These are phyloP conservation scores for Paramecium tetraurelia DNA, from an alignment of 73 alveolate genomes.

Conservation along the genomic window DNA sequence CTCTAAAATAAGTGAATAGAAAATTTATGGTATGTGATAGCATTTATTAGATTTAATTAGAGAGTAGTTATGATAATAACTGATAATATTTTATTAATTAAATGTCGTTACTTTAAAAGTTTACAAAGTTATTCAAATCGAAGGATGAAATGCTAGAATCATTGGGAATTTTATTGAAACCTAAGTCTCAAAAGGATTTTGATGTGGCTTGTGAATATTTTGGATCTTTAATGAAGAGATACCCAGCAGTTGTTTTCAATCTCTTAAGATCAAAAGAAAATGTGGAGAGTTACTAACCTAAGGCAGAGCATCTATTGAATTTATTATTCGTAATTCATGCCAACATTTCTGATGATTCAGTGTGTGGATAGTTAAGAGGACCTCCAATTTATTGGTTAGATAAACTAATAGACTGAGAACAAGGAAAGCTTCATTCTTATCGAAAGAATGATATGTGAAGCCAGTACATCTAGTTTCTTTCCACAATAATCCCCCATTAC, in stretches of 20 bases:
- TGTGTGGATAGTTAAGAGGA: constrained; percentile 3
- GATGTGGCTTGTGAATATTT: constrained; percentile 6
- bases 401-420: constrained; percentile 12
- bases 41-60: neutral
- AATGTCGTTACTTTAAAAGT: constrained; percentile 53
- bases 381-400: constrained; percentile 44
- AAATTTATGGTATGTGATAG: neutral
- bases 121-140: neutral
- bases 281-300: neutral
- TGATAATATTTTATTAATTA: constrained; percentile 37
- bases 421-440: constrained; percentile 3
- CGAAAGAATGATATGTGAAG: constrained; percentile 38
- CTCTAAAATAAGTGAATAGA: neutral
- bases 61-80: neutral
- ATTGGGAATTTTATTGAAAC: neutral
- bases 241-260: constrained; percentile 11
- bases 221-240: neutral
- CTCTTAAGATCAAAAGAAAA: constrained; percentile 22
- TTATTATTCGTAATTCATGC: neutral
- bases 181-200: neutral
- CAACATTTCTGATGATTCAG: neutral
- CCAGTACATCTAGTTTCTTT: constrained; percentile 42
- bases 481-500: neutral
- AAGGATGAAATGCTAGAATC: neutral
- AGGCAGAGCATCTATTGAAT: constrained; percentile 20